Percentiles rank a stretch among this genome's conserved stretches.
Conservation (phyloP, 1,284 basidiomycete species). For the Prillingera fragicola region DNA sequence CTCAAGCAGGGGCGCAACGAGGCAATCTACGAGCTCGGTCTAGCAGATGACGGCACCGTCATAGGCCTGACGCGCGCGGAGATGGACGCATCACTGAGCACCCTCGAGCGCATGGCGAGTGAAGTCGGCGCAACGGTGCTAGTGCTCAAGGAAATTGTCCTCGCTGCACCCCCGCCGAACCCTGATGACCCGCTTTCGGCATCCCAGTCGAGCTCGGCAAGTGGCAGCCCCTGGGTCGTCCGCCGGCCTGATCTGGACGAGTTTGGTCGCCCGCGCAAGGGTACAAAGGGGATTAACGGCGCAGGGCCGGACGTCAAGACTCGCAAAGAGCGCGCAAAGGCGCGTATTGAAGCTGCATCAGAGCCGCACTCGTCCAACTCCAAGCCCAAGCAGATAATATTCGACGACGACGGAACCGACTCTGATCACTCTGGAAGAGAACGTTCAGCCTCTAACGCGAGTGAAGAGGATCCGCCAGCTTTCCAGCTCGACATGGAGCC, state of each 20-base stretch:
- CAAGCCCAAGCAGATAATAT: not conserved
- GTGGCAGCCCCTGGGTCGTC: conserved; percentile 10
- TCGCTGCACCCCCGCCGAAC: conserved; percentile 14
- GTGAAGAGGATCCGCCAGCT: conserved; percentile 25
- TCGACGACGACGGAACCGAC: conserved; percentile 4
- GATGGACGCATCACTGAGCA: conserved; percentile 71
- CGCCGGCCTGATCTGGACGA: conserved; percentile 31
- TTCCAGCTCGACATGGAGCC: conserved; percentile 26
- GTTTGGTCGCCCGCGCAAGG: conserved; percentile 23
- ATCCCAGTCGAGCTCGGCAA: not conserved
- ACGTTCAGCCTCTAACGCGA: too few species aligned
- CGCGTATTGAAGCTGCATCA: conserved; percentile 1
- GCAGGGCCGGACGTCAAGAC: conserved; percentile 6
- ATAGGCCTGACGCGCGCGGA: conserved; percentile 69
- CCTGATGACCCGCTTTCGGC: not conserved
- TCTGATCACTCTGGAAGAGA: not conserved
- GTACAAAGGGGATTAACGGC: conserved; percentile 15
- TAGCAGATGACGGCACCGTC: conserved; percentile 74
- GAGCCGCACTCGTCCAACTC: not conserved
- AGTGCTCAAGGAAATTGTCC: conserved; percentile 70
- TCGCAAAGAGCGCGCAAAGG: conserved; percentile 1
- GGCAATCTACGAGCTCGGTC: conserved; percentile 87
- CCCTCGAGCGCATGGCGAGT: conserved; percentile 83
- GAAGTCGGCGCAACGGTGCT: conserved; percentile 85
- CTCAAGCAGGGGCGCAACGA: conserved; percentile 84